Evolutionary conservation across 306 rosid genomes (phyloP), one percentile per base, ranked within the genome.

Genomic region (Ziziphus jujuba): DNA sequence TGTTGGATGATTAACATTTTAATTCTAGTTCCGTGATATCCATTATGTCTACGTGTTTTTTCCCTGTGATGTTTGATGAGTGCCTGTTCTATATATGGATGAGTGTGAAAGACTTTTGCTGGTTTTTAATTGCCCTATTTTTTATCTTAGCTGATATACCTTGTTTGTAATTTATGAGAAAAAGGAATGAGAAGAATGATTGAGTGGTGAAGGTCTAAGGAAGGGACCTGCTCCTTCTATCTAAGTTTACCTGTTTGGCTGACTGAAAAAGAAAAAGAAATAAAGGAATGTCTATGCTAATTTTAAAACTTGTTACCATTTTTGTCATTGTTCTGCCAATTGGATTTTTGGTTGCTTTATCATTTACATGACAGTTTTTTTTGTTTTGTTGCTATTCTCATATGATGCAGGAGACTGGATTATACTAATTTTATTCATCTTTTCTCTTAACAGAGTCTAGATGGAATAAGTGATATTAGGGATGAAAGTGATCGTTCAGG

Each of bases 401-500:
- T 28, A 28, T 28, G 33, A 28, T 28, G 33, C 4, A 28, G 33
- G 33, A 49, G 56, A 43, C 24, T 31, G 67, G 22, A 49, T 63
- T 25, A 31, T 40, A 71, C 7, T 70, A 56, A 56, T 34, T 54
- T n/a, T 58, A 20, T 23, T 40, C 11, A 60, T 44, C 63, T 68
- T 57, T 20, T 48, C 12, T 8, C n/a, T 48, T 21, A 35, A 57
- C 95, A 93, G 98, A 88, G 63, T 73, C 65, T 93, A 56, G 99
- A 93, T 17, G 96, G 99, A 56, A 81, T 93, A 72, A 79, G 96
- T 75, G 99, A 93, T 82, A 86, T 93, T 63, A 88, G 97, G 72
- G 99, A 93, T 71, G 99, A 93, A 70, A 90, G 96, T 76, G 99
- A 93, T 79, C 95, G 99, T 28, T 63, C 96, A 79, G 99, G 97